Evolutionary conservation across 2,329 filamentous ascomycete species (phyloP).

Genomic region (Cordyceps cateniannulata): DNA sequence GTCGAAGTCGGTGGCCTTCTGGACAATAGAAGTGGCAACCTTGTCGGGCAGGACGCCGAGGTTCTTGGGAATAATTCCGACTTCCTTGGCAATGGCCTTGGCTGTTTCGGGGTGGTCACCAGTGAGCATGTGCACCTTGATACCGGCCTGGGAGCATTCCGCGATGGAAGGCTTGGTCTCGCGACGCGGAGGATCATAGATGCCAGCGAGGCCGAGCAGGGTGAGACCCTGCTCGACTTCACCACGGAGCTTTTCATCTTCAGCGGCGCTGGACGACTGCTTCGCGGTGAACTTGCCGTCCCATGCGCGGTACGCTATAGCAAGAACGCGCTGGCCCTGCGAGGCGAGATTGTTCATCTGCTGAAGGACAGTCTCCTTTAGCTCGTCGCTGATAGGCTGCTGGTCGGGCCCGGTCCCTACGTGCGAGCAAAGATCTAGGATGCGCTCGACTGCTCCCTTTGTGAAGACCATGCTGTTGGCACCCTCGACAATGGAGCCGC

Average conservation of each 20-base stretch:
- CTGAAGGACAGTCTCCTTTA: constrained; percentile 42
- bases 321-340: constrained; percentile 66
- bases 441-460: constrained; percentile 56
- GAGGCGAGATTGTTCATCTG: constrained; percentile 56
- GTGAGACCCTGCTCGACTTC: constrained; percentile 61
- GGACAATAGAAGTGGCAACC: constrained; percentile 63
- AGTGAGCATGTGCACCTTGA: constrained; percentile 78
- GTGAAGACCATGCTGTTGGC: constrained; percentile 49
- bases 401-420: constrained; percentile 37
- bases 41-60: constrained; percentile 52
- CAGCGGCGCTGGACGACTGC: constrained; percentile 25
- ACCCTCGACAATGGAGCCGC: constrained; percentile 30
- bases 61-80: constrained; percentile 67
- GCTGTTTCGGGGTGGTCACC: constrained; percentile 77
- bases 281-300: constrained; percentile 41
- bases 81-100: constrained; percentile 69
- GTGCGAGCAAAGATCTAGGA: constrained; percentile 50
- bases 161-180: constrained; percentile 70
- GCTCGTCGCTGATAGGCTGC: constrained; percentile 42
- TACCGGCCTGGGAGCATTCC: constrained; percentile 66
- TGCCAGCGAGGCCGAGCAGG: constrained; percentile 75
- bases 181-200: constrained; percentile 78
- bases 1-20: constrained; percentile 74
- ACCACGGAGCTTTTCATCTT: constrained; percentile 46
- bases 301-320: constrained; percentile 58